phyloP scores from a whole-genome alignment of 2,329 filamentous ascomycete species.

The Alternaria infectoria region DNA sequence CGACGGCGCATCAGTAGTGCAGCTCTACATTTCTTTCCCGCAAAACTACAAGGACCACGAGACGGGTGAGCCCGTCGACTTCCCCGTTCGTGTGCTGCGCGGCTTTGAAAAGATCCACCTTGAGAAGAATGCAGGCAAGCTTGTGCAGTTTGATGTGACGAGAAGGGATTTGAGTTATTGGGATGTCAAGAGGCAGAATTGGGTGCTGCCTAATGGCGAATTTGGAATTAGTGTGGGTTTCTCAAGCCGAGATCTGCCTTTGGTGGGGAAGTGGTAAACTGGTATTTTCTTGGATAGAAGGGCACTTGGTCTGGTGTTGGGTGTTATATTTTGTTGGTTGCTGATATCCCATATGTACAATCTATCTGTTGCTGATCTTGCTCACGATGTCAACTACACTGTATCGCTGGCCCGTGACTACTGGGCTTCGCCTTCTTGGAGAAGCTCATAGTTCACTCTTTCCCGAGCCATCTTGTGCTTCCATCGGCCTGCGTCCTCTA shows the following conservation, averaged over 20 bases:
- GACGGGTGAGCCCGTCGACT: constrained; percentile 62
- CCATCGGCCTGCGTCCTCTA: constrained; percentile 53
- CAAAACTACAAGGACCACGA: constrained; percentile 49
- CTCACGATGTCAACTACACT: background rate
- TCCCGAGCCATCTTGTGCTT: constrained; percentile 7
- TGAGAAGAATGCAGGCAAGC: constrained; percentile 23
- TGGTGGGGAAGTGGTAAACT: constrained; percentile 40
- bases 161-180: constrained; percentile 52
- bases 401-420: background rate
- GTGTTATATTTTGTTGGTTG: background rate
- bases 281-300: background rate
- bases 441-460: constrained; percentile 34
- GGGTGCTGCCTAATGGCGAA: constrained; percentile 47
- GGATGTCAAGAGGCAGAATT: constrained; percentile 50
- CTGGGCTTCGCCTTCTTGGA: background rate
- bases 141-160: constrained; percentile 48
- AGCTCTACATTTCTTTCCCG: constrained; percentile 62
- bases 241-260: constrained; percentile 41
- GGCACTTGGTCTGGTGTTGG: background rate
- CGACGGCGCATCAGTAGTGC: constrained; percentile 61
- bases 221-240: constrained; percentile 43
- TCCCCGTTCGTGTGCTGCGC: constrained; percentile 53
- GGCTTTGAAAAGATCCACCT: constrained; percentile 54
- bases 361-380: background rate
- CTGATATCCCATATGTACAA: background rate